Evolutionary conservation across 1,284 basidiomycete genomes (phyloP).

Genomic region (Austroboletus novae-zelandiae): DNA sequence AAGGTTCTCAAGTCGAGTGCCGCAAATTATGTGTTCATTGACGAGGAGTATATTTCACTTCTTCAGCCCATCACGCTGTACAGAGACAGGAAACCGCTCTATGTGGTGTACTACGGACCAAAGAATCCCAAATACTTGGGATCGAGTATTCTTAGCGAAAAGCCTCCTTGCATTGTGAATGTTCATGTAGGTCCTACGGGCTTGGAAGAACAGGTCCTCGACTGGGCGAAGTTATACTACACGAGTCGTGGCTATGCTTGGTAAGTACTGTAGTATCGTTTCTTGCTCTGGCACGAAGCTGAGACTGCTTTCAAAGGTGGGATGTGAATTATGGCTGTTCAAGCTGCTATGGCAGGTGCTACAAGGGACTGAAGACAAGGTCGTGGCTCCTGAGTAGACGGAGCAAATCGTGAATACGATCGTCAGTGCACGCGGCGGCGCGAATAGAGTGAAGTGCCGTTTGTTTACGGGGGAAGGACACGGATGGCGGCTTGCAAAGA

Average conservation of each 20-base stretch:
- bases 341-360: slow-evolving; percentile 34
- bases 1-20: slow-evolving; percentile 22
- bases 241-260: slow-evolving; percentile 12
- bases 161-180: no score
- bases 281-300: neutral
- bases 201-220: neutral
- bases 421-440: slow-evolving; percentile 22
- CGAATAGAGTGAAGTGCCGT: slow-evolving; percentile 43
- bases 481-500: slow-evolving; percentile 47
- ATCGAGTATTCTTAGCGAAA: no score
- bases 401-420: slow-evolving; percentile 45
- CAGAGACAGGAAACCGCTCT: no score
- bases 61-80: no score
- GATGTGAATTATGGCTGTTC: slow-evolving; percentile 34
- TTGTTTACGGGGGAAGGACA: slow-evolving; percentile 54
- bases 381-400: slow-evolving; percentile 54
- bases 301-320: slow-evolving; percentile 20
- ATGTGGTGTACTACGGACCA: no score
- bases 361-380: slow-evolving; percentile 48
- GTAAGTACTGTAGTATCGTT: slow-evolving; percentile 11
- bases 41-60: no score
- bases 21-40: neutral
- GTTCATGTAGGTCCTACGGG: neutral
- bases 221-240: neutral
- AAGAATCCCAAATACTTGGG: no score